Conservation (phyloP, 1,284 basidiomycete species). For the Cerrena zonata region DNA sequence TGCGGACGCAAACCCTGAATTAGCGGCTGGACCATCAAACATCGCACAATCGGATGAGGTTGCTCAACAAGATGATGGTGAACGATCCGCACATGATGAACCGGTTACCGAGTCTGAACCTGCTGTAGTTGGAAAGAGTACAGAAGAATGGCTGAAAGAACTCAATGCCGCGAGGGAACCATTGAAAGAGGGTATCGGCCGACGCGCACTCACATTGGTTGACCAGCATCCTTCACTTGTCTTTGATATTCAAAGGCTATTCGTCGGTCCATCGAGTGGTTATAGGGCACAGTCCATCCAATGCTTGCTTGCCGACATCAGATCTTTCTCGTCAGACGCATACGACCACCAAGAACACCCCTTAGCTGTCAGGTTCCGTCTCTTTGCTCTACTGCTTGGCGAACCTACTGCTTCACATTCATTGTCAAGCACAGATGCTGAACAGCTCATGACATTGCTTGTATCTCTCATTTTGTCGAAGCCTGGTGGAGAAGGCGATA, state of each 20-base stretch:
- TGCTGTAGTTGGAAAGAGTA: slow-evolving; percentile 35
- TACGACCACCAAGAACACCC: slow-evolving; percentile 67
- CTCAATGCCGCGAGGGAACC: slow-evolving; percentile 65
- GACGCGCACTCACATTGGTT: slow-evolving; percentile 71
- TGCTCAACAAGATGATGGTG: slow-evolving; percentile 2
- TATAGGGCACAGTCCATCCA: slow-evolving; percentile 60
- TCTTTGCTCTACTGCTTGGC: slow-evolving; percentile 79
- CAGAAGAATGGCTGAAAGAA: slow-evolving; percentile 59
- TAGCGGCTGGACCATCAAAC: slow-evolving; percentile 20
- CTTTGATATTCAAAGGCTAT: slow-evolving; percentile 82
- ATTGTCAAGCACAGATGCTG: slow-evolving; percentile 39
- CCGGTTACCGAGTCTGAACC: slow-evolving; percentile 6
- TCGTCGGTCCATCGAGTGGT: slow-evolving; percentile 57
- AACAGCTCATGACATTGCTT: slow-evolving; percentile 58
- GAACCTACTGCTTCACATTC: slow-evolving; percentile 56
- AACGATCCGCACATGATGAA: slow-evolving; percentile 9
- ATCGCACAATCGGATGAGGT: slow-evolving; percentile 3
- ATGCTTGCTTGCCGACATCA: slow-evolving; percentile 69
- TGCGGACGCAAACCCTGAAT: slow-evolving; percentile 6
- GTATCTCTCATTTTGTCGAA: slow-evolving; percentile 60
- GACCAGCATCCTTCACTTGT: slow-evolving; percentile 84
- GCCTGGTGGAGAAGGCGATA: slow-evolving; percentile 43
- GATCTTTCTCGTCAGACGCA: slow-evolving; percentile 58
- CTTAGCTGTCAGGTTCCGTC: slow-evolving; percentile 74
- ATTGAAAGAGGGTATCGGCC: slow-evolving; percentile 60